Evolutionary conservation across 2,329 filamentous ascomycete genomes (phyloP), one percentile per base, ranked within the genome.

Genomic region (Ascochyta pisi): DNA sequence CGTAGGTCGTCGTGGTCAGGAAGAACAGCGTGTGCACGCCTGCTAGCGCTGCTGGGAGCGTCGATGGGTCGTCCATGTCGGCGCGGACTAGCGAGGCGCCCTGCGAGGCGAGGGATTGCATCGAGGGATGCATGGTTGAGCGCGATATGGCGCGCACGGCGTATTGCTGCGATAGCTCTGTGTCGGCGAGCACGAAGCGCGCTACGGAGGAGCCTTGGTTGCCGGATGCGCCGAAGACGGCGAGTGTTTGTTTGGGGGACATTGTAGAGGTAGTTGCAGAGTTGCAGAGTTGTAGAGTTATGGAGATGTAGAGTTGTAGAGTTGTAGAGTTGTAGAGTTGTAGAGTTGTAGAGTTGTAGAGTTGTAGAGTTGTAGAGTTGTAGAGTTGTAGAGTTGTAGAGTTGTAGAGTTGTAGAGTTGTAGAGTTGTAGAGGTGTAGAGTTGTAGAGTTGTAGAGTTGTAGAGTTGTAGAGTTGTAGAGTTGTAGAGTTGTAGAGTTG

Each of bases 151-250:
- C 86, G 27, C 85, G 82, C 35, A 88, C 74, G 5, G 74, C 68
- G 40, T 77, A 73, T n/a, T 75, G 77, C 4, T 57, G 16, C 9
- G 67, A 66, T 10, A 74, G 67, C 1, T 83, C 74, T 0, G 81
- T 70, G 64, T 77, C 73, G 23, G 67, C 60, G 10, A 82, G 75
- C 16, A 84, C 68, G 35, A 67, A 64, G 29, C 75, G 69, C 46
- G 84, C 80, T 41, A 87, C 78, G 8, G 82, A 83, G 58, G 83
- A 81, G 44, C 86, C 86, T 73, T 89, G 86, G 55, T 82, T 72
- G 31, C 71, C 72, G 5, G 70, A 73, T 19, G 69, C 68, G 38
- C 71, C 71, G 38, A 74, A 65, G 54, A 75, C 50, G 41, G 65
- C 66, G 45, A 74, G 57, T 46, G 67, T 58, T 10, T 62, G 50